A percentile compares a stretch with the other conserved stretches of the same genome.
Evolutionary conservation across 2,329 filamentous ascomycete genomes (phyloP).

Genomic region (Apiospora rasikravindrae): DNA sequence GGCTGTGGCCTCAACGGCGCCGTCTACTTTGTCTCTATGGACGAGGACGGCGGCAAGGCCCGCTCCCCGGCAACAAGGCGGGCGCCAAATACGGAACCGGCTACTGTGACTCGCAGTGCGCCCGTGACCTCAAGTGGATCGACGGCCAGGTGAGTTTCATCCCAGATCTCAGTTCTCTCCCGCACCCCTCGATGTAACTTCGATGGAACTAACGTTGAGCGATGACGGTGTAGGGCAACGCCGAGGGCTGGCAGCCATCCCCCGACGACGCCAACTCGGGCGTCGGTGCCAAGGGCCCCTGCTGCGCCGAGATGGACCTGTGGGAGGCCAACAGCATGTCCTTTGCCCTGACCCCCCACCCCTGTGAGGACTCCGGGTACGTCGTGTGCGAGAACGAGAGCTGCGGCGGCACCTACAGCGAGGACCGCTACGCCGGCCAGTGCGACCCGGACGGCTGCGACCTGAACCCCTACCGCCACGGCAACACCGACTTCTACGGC

Average conservation of each 20-base stretch:
- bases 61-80: constrained; percentile 51
- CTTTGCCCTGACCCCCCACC: constrained; percentile 63
- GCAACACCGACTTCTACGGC: constrained; percentile 63
- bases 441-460: constrained; percentile 70
- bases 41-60: constrained; percentile 54
- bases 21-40: constrained; percentile 61
- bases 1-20: constrained; percentile 66
- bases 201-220: background rate
- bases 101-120: constrained; percentile 57
- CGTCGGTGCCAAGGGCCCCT: constrained; percentile 52
- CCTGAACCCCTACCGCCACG: constrained; percentile 67
- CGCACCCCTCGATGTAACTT: background rate
- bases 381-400: constrained; percentile 49
- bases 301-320: constrained; percentile 63
- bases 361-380: constrained; percentile 53
- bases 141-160: constrained; percentile 47
- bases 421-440: constrained; percentile 57
- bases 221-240: constrained; percentile 41
- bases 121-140: constrained; percentile 55
- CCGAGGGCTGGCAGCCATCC: constrained; percentile 52
- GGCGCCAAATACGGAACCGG: constrained; percentile 62
- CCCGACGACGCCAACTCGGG: constrained; percentile 53
- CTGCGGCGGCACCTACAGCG: constrained; percentile 52
- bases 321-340: constrained; percentile 67
- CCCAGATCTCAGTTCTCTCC: background rate